These are phyloP conservation scores for Pleurotus eryngii DNA, from an alignment of 768 basidiomycete genomes.

Conservation along the genomic window DNA sequence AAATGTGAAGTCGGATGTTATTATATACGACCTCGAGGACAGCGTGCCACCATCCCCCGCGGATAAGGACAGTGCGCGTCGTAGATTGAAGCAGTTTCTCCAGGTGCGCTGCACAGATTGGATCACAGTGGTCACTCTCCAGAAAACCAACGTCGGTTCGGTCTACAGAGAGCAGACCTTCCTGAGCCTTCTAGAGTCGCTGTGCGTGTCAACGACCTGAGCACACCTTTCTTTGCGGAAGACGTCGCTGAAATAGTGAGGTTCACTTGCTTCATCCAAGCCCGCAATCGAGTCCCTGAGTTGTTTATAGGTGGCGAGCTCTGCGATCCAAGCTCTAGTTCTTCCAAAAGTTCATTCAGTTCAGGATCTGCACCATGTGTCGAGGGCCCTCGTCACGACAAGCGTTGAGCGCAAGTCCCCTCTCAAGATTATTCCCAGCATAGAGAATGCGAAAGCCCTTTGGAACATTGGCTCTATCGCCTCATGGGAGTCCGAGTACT, in stretches of 20 bases:
- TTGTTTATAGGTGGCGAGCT: constrained; percentile 25
- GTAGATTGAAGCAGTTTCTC: constrained; percentile 52
- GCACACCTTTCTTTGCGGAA: constrained; percentile 60
- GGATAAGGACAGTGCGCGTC: constrained; percentile 60
- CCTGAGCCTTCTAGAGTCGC: constrained; percentile 54
- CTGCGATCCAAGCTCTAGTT: constrained; percentile 60
- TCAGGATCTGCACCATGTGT: constrained; percentile 62
- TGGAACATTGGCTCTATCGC: constrained; percentile 71
- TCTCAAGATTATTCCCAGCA: constrained; percentile 69
- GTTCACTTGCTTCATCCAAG: not conserved
- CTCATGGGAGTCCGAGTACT: constrained; percentile 54
- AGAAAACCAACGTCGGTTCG: not conserved
- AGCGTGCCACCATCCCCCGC: constrained; percentile 66
- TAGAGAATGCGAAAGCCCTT: constrained; percentile 79
- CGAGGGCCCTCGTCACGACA: constrained; percentile 30
- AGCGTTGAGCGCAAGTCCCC: constrained; percentile 22
- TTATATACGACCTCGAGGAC: constrained; percentile 90
- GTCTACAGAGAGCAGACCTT: constrained; percentile 26
- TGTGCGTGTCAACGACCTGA: constrained; percentile 67
- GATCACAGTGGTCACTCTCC: too few species aligned
- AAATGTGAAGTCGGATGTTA: constrained; percentile 57
- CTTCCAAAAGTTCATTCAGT: constrained; percentile 81
- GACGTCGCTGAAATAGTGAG: constrained; percentile 62
- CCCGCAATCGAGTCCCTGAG: not conserved
- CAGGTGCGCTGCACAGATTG: constrained; percentile 32